A percentile compares a stretch with the other conserved stretches of the same genome.
These are phyloP conservation scores for Amanita pallidorosea DNA, from an alignment of 768 basidiomycete species.

Conservation along the genomic window DNA sequence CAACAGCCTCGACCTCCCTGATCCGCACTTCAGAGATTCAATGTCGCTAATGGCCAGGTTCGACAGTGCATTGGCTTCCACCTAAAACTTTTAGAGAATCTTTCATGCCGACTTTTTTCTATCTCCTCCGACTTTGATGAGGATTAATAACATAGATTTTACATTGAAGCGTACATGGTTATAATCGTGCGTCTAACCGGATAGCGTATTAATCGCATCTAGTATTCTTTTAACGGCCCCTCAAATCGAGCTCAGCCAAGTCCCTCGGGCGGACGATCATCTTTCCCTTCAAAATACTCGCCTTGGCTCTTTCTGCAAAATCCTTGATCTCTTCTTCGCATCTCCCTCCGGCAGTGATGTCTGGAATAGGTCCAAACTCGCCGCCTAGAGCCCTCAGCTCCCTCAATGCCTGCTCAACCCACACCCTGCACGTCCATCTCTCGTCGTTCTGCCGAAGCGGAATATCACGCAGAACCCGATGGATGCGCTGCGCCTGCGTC, in stretches of 20 bases:
- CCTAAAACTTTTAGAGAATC: too few species aligned
- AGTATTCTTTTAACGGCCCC: not conserved
- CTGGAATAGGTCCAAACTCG: constrained; percentile 3
- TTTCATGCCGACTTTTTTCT: too few species aligned
- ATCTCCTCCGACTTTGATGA: too few species aligned
- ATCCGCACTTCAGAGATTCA: too few species aligned
- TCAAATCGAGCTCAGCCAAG: constrained; percentile 1
- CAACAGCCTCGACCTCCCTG: too few species aligned
- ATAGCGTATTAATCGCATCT: not conserved
- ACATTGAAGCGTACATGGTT: not conserved
- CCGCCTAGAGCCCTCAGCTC: constrained; percentile 1
- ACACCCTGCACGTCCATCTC: constrained; percentile 4
- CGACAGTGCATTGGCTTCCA: too few species aligned
- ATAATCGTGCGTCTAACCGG: not conserved
- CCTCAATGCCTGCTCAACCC: constrained; percentile 4
- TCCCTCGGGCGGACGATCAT: not conserved
- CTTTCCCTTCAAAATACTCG: constrained; percentile 1
- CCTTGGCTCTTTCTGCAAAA: constrained; percentile 4
- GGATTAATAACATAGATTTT: too few species aligned
- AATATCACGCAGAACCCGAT: not conserved
- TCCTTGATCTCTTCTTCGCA: not conserved
- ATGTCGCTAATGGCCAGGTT: too few species aligned
- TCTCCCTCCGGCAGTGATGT: not conserved
- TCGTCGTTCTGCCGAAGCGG: constrained; percentile 3
- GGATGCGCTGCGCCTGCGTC: constrained; percentile 2